Evolutionary conservation across 805 yeast species (phyloP), one percentile per base, ranked within the genome.

Genomic region (Kockiozyma suomiensis): DNA sequence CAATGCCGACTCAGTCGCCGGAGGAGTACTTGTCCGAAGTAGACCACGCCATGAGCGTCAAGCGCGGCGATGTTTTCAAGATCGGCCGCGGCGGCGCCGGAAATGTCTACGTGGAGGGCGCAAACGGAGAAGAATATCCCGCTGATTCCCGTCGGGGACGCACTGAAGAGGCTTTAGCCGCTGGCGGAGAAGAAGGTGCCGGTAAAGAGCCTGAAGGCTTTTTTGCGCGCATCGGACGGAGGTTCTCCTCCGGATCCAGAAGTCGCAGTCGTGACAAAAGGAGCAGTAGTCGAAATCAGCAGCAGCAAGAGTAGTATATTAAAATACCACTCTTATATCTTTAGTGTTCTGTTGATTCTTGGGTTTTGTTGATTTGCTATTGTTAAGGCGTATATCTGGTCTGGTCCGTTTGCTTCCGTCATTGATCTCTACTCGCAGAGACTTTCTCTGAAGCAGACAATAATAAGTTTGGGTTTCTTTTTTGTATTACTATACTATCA

Each of bases 41-140:
- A 45, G 66, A 72, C 59, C 49, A 68, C 32, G 75, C 73, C 21
- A 52, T 66, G 43, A 68, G 69, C 26, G 69, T 68, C 21, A 74
- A 65, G 58, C 73, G 74, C 10, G 64, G 67, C 32, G 60, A 69
- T 10, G 55, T 54, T 15, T 74, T 70, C 65, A 67, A 72, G 59
- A 70, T 74, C 32, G 77, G 77, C 30, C 69, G 77, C 6, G 77
- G 77, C 21, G 77, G 77, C 7, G 51, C 68, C 7, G 77, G 77
- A 32, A 74, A 74, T 66, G 67, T 70, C 47, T 65, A 72, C 23
- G 57, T 59, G 33, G 60, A 59, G 32, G 63, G 63, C 33, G 60
- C 50, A 15, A 35, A 33, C 54, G 55, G 58, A 6, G 25, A 38
- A 26, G 61, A 52, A 49, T 19, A 5, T 35, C 48, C 15, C 3